Conservation (phyloP, 169 alveolate species). For the Plasmodium fragile region DNA sequence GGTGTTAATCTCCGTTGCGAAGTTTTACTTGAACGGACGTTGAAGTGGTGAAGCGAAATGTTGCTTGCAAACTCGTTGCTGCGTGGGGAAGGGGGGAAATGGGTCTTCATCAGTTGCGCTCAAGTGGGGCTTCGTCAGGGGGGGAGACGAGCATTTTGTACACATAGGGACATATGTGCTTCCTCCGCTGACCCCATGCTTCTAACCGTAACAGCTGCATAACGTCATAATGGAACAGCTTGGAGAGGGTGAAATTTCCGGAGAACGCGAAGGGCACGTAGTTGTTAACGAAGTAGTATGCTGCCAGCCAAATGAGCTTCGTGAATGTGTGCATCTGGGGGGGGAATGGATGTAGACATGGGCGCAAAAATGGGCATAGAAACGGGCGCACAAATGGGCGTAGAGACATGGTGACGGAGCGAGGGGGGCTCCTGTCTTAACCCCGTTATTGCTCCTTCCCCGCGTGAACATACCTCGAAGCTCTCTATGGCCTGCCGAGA, state of each 20-base stretch:
- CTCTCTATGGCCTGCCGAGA: constrained; percentile 24
- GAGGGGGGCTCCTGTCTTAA: background rate
- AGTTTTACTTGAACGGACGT: constrained; percentile 35
- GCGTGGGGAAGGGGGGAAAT: background rate
- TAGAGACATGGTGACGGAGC: background rate
- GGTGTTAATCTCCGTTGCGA: background rate
- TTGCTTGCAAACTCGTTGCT: constrained; percentile 54
- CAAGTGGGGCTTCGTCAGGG: background rate
- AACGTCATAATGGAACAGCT: constrained; percentile 18
- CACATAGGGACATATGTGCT: background rate
- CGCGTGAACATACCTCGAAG: constrained; percentile 30
- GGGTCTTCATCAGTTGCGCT: background rate
- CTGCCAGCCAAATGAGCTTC: constrained; percentile 56
- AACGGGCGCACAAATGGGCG: background rate
- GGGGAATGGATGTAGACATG: background rate
- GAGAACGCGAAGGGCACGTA: constrained; percentile 67
- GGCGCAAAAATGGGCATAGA: background rate
- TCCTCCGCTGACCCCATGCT: background rate
- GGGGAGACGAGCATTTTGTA: background rate
- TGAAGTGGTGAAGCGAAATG: constrained; percentile 40
- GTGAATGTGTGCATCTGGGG: constrained; percentile 24
- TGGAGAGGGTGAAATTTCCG: constrained; percentile 29
- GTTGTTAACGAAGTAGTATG: constrained; percentile 47
- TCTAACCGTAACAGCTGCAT: constrained; percentile 33
- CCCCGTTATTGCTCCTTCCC: background rate